These are phyloP conservation scores for Boletus calvinii DNA, from an alignment of 1,284 basidiomycete genomes.

Conservation along the genomic window DNA sequence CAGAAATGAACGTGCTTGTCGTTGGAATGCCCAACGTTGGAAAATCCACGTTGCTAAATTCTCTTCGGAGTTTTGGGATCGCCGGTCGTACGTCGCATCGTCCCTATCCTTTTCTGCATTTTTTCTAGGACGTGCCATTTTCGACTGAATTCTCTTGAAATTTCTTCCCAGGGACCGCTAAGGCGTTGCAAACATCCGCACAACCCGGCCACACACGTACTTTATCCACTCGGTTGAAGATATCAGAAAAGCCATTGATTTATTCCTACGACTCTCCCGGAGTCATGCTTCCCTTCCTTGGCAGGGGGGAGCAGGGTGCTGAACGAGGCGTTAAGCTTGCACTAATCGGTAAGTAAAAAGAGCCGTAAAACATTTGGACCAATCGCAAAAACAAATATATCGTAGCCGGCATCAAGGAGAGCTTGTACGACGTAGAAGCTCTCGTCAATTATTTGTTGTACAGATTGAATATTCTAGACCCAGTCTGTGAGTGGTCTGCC, in stretches of 20 bases:
- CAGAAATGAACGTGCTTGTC: constrained; percentile 84
- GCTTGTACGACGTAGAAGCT: constrained; percentile 82
- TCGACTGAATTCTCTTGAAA: neutral
- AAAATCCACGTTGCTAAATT: constrained; percentile 93
- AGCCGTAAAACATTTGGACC: neutral
- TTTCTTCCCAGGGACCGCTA: constrained; percentile 53
- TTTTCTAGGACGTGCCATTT: constrained; percentile 1
- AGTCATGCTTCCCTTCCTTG: constrained; percentile 96
- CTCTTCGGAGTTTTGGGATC: constrained; percentile 86
- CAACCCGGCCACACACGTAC: constrained; percentile 87
- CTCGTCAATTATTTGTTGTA: constrained; percentile 90
- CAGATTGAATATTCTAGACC: constrained; percentile 77
- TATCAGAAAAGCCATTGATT: constrained; percentile 76
- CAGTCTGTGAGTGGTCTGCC: constrained; percentile 51
- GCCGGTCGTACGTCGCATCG: constrained; percentile 64
- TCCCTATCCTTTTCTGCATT: neutral
- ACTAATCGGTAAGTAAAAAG: constrained; percentile 70
- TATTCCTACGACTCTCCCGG: constrained; percentile 97
- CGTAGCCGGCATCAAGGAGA: constrained; percentile 92
- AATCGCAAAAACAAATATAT: constrained; percentile 13
- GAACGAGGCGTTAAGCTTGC: constrained; percentile 93
- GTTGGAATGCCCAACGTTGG: constrained; percentile 99
- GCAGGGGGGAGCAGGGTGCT: constrained; percentile 77
- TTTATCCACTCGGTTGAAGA: constrained; percentile 80
- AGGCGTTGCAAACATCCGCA: constrained; percentile 88